Conservation (phyloP, 1,139 yeast genomes). For the Pichia sp. region DNA sequence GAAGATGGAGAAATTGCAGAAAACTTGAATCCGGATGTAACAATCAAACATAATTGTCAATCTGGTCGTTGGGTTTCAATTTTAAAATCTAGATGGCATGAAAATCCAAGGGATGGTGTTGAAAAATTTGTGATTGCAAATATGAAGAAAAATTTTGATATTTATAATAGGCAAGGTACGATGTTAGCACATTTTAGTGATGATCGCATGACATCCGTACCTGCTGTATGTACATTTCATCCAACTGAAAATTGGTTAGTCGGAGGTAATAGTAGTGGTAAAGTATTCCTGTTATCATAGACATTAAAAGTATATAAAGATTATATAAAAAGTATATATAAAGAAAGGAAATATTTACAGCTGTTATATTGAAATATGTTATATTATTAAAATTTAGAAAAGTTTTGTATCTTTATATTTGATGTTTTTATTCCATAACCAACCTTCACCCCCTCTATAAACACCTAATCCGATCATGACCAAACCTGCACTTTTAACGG, state of each 20-base stretch:
- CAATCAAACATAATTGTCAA: constrained; percentile 83
- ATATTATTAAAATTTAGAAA: not conserved
- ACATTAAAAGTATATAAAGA: no score
- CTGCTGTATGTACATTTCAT: constrained; percentile 81
- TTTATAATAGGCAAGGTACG: constrained; percentile 69
- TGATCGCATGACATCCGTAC: constrained; percentile 70
- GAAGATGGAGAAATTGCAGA: constrained; percentile 22
- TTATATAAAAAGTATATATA: no score
- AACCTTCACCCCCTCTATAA: constrained; percentile 51
- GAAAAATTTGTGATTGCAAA: constrained; percentile 88
- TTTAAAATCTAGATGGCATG: constrained; percentile 79
- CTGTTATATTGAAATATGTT: no score
- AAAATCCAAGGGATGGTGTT: constrained; percentile 57
- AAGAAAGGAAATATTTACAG: no score
- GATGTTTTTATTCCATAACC: constrained; percentile 39
- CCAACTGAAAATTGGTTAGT: constrained; percentile 84
- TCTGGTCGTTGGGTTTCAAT: constrained; percentile 97
- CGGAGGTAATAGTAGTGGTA: constrained; percentile 96
- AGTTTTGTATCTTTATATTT: constrained; percentile 19
- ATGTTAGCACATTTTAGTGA: constrained; percentile 66
- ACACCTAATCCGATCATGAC: constrained; percentile 49
- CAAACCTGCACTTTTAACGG: constrained; percentile 46
- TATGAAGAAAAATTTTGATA: constrained; percentile 82
- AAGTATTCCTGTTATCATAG: constrained; percentile 53
- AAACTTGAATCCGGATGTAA: constrained; percentile 48